These are phyloP conservation scores for Globisporangium cylindrosporum DNA, from an alignment of 352 stramenopile species.

Conservation along the genomic window DNA sequence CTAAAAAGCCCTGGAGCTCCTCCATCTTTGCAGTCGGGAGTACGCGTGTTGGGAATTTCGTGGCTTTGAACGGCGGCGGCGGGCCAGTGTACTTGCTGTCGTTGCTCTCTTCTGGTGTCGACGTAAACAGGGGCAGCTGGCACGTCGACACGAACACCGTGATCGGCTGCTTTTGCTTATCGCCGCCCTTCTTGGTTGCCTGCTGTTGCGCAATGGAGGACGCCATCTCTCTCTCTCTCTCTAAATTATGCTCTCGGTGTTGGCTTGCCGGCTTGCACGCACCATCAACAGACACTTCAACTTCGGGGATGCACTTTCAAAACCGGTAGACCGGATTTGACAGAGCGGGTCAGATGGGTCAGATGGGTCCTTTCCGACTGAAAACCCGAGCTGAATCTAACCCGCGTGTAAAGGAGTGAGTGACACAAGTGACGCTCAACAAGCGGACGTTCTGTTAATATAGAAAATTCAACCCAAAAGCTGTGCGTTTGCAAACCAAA, in stretches of 20 bases:
- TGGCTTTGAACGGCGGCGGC: constrained; percentile 35
- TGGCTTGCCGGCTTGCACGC: not conserved
- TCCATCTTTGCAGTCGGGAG: constrained; percentile 33
- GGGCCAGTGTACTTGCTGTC: constrained; percentile 13
- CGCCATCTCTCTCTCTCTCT: not conserved
- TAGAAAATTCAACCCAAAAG: not conserved
- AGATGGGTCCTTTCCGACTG: not conserved
- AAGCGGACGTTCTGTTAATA: not conserved
- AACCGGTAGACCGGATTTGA: not conserved
- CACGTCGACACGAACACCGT: constrained; percentile 64
- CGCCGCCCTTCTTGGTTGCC: not conserved
- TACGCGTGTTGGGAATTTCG: constrained; percentile 63
- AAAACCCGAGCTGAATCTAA: not conserved
- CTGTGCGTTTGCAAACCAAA: not conserved
- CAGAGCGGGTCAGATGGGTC: not conserved
- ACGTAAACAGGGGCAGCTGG: constrained; percentile 34
- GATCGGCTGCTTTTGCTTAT: constrained; percentile 18
- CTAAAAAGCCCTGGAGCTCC: constrained; percentile 52
- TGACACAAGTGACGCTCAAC: not conserved
- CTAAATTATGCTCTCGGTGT: not conserved
- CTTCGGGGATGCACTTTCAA: not conserved
- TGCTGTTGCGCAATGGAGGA: not conserved
- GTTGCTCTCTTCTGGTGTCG: constrained; percentile 6
- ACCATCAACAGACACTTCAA: not conserved
- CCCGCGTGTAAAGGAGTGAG: not conserved